These are phyloP conservation scores for Elymus sibiricus DNA, from an alignment of 176 grass and related monocot species.

Conservation along the genomic window DNA sequence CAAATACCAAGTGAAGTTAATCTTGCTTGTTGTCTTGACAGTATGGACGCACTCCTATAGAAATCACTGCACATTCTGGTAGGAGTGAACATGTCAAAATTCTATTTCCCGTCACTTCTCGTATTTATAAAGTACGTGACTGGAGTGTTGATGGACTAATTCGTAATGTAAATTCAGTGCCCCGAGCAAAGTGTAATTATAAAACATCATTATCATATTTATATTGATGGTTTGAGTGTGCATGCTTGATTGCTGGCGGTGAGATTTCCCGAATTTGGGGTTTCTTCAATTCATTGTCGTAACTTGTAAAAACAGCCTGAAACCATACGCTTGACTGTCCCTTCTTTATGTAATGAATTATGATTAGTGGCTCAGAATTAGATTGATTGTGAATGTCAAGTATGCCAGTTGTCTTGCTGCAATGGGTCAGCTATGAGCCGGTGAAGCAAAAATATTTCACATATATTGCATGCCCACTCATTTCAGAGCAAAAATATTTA, in stretches of 20 bases:
- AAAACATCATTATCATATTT: background rate
- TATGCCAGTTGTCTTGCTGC: background rate
- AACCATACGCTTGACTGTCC: background rate
- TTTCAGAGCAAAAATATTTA: background rate
- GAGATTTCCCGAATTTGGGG: background rate
- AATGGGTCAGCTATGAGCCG: background rate
- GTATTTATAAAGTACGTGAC: background rate
- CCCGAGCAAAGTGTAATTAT: background rate
- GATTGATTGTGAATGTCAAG: background rate
- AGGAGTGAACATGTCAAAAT: slow-evolving; percentile 22
- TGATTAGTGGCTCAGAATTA: background rate
- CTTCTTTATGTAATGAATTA: background rate
- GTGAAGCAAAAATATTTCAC: background rate
- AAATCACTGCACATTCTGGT: slow-evolving; percentile 16
- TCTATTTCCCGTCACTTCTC: slow-evolving; percentile 28
- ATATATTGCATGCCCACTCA: background rate
- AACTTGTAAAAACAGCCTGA: background rate
- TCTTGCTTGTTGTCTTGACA: slow-evolving; percentile 1
- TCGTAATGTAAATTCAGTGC: slow-evolving; percentile 17
- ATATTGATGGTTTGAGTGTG: slow-evolving; percentile 4
- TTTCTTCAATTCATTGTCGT: slow-evolving; percentile 2
- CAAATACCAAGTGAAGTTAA: slow-evolving; percentile 4
- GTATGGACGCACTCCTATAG: slow-evolving; percentile 10
- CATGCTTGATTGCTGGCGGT: background rate
- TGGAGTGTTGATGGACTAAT: slow-evolving; percentile 44